A percentile compares a stretch with the other conserved stretches of the same genome.
phyloP scores from a whole-genome alignment of 192 early-diverging fungal species.

The Coemansia sp. region DNA sequence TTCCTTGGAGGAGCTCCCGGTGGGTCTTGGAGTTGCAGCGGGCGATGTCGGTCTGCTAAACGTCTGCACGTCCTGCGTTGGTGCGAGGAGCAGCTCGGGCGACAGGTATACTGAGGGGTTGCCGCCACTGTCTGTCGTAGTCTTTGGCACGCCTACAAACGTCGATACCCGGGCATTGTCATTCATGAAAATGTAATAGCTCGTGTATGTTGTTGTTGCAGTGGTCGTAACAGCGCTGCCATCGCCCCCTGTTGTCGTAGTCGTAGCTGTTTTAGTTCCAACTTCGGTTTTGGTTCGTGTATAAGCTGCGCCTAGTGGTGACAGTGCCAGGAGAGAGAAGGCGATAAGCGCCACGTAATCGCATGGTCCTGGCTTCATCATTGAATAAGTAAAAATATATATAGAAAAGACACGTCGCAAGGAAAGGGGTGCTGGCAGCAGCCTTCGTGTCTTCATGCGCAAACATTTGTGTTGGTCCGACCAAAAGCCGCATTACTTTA shows the following conservation, averaged over 20 bases:
- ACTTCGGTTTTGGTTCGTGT: constrained; percentile 17
- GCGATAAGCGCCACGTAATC: constrained; percentile 1
- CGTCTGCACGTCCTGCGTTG: constrained; percentile 5
- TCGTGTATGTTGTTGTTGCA: constrained; percentile 24
- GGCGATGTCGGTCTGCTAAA: constrained; percentile 4
- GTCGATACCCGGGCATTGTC: constrained; percentile 22
- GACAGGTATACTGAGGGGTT: constrained; percentile 25
- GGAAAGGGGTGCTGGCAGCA: background rate
- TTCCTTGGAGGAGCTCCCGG: background rate
- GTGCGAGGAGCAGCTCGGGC: constrained; percentile 3
- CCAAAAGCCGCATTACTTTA: background rate
- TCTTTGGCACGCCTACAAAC: constrained; percentile 31
- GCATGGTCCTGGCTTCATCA: background rate
- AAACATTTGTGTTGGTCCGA: background rate
- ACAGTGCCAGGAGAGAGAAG: background rate
- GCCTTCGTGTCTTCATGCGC: background rate
- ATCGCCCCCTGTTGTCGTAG: background rate
- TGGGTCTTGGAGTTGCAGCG: background rate
- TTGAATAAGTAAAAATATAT: background rate
- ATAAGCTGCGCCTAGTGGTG: constrained; percentile 9
- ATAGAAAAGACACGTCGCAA: background rate
- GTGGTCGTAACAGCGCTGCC: constrained; percentile 11
- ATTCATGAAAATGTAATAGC: constrained; percentile 42
- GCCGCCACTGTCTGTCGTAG: constrained; percentile 30
- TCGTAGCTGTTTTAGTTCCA: background rate